These are phyloP conservation scores for Candida tammaniensis DNA, from an alignment of 805 yeast genomes.

Conservation along the genomic window DNA sequence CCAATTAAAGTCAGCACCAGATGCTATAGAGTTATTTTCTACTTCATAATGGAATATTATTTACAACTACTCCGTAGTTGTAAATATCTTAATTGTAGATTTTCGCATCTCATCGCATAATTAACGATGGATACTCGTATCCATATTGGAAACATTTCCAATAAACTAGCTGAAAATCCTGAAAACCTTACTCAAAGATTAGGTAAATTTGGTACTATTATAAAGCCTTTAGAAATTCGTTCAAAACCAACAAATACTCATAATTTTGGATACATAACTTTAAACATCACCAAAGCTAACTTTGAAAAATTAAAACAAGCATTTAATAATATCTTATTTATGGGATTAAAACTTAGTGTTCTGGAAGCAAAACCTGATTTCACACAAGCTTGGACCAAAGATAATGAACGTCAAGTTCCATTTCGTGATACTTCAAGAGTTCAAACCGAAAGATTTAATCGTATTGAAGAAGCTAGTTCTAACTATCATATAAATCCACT, in stretches of 20 bases:
- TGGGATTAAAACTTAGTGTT: constrained; percentile 65
- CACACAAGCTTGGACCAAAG: constrained; percentile 43
- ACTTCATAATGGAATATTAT: too few relatives aligned
- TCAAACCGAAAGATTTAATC: constrained; percentile 27
- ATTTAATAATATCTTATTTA: constrained; percentile 70
- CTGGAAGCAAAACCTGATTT: constrained; percentile 61
- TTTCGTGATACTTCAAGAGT: constrained; percentile 17
- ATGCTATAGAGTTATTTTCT: too few relatives aligned
- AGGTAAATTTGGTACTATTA: constrained; percentile 57
- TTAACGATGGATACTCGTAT: constrained; percentile 28
- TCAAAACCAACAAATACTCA: constrained; percentile 53
- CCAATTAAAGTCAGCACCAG: too few relatives aligned
- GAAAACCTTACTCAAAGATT: constrained; percentile 54
- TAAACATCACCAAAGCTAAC: constrained; percentile 47
- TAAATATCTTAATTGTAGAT: neutral
- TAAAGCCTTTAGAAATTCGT: constrained; percentile 47
- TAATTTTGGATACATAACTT: constrained; percentile 64
- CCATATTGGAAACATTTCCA: constrained; percentile 69
- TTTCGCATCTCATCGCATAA: constrained; percentile 5
- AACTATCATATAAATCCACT: constrained; percentile 20
- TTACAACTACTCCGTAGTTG: too few relatives aligned
- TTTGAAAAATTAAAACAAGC: constrained; percentile 51
- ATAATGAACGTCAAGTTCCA: constrained; percentile 39
- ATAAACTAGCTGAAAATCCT: constrained; percentile 43
- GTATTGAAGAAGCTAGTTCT: constrained; percentile 44